A percentile compares a stretch with the other conserved stretches of the same genome.
Evolutionary conservation across 2,329 filamentous ascomycete genomes (phyloP).

Genomic region (Fusarium sp.): DNA sequence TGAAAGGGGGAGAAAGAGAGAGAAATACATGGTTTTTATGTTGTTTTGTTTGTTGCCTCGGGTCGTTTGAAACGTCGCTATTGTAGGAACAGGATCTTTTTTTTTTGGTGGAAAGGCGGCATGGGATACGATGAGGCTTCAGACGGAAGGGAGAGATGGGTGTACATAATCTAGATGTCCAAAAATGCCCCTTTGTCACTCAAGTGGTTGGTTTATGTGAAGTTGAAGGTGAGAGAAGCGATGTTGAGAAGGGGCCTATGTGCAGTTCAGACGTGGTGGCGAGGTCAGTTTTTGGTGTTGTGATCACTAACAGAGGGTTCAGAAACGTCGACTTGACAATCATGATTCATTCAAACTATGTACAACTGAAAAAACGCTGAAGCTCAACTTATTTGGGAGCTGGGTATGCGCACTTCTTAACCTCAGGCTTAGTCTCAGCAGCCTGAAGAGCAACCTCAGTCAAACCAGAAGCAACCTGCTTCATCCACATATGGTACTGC

Average conservation of each 20-base stretch:
- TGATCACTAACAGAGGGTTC: background rate
- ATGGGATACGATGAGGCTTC: constrained; percentile 18
- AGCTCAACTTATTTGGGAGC: constrained; percentile 8
- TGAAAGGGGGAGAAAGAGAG: constrained; percentile 21
- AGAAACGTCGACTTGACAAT: background rate
- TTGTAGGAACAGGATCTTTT: constrained; percentile 38
- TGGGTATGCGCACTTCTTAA: constrained; percentile 32
- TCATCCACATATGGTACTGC: constrained; percentile 59
- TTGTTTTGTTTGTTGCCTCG: constrained; percentile 28
- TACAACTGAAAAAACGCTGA: background rate
- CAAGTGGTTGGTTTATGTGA: constrained; percentile 15
- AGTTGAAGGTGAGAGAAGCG: background rate
- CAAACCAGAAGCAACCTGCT: constrained; percentile 60
- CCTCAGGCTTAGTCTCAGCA: constrained; percentile 38
- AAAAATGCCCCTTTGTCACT: constrained; percentile 47
- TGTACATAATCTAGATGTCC: constrained; percentile 50
- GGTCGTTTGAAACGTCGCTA: constrained; percentile 27
- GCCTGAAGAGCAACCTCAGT: constrained; percentile 59
- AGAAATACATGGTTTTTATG: constrained; percentile 25
- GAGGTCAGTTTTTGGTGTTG: background rate
- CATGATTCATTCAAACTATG: constrained; percentile 10
- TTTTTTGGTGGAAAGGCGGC: constrained; percentile 24
- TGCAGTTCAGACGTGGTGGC: background rate
- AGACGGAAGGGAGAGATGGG: constrained; percentile 29
- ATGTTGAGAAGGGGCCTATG: background rate